Conservation (phyloP, 805 yeast genomes). For the Saccharomycopsis selenospora region DNA sequence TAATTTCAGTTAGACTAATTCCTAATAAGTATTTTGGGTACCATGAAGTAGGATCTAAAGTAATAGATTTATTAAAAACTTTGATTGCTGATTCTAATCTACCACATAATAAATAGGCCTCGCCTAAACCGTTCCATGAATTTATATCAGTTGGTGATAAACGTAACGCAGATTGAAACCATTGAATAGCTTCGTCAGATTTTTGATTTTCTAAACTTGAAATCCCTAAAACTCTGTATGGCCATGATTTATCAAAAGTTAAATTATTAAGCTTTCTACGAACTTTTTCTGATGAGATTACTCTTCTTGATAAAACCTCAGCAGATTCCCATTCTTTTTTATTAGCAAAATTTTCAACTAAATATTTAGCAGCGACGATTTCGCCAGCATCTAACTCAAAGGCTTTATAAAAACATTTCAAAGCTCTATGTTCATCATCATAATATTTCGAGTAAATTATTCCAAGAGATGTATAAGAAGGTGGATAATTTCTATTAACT, state of each 20-base stretch:
- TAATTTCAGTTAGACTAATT: slow-evolving; percentile 51
- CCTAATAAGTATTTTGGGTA: slow-evolving; percentile 64
- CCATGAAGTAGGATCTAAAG: slow-evolving; percentile 44
- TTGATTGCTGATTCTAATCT: slow-evolving; percentile 78
- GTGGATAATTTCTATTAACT: slow-evolving; percentile 57
- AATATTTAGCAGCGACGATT: slow-evolving; percentile 60
- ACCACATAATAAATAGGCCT: slow-evolving; percentile 81
- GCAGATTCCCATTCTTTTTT: slow-evolving; percentile 79
- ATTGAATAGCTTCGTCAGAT: slow-evolving; percentile 73
- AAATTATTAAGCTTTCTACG: slow-evolving; percentile 38
- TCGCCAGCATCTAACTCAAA: slow-evolving; percentile 81
- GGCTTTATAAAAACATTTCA: slow-evolving; percentile 82
- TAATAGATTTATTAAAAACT: slow-evolving; percentile 64
- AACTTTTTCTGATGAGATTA: slow-evolving; percentile 57
- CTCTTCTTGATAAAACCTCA: slow-evolving; percentile 59
- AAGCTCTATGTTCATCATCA: slow-evolving; percentile 59
- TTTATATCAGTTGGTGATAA: slow-evolving; percentile 56
- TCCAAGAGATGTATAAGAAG: slow-evolving; percentile 80
- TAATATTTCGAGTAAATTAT: slow-evolving; percentile 53
- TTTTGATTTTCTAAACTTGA: slow-evolving; percentile 63
- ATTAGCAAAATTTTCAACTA: slow-evolving; percentile 63
- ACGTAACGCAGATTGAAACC: slow-evolving; percentile 82
- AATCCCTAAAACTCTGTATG: slow-evolving; percentile 80
- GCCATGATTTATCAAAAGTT: slow-evolving; percentile 56
- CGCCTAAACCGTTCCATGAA: slow-evolving; percentile 97